phyloP scores from a whole-genome alignment of 2,329 filamentous ascomycete species.

The Aspergillus spinulosporus region DNA sequence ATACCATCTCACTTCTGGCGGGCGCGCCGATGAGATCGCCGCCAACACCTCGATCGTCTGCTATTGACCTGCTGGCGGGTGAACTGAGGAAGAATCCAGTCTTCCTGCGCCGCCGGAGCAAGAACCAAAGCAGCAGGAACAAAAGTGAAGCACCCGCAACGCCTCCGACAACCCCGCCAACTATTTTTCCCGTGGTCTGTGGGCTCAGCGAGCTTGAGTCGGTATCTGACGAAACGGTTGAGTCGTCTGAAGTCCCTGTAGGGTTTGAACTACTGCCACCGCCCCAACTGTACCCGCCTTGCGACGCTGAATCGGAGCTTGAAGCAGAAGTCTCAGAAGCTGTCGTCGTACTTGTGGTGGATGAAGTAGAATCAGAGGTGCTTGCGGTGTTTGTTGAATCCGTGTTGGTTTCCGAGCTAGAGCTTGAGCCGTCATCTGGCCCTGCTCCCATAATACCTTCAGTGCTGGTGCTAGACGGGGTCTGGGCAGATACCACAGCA shows the following conservation, averaged over 20 bases:
- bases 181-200: constrained; percentile 53
- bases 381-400: not conserved
- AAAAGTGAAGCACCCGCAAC: constrained; percentile 52
- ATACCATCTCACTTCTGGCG: constrained; percentile 33
- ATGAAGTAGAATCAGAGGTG: not conserved
- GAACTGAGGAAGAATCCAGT: constrained; percentile 30
- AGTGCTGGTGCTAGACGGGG: not conserved
- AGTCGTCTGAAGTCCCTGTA: not conserved
- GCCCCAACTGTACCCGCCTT: not conserved
- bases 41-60: not conserved
- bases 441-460: not conserved
- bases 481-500: not conserved
- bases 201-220: constrained; percentile 23
- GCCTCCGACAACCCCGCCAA: constrained; percentile 64
- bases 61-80: not conserved
- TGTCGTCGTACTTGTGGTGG: constrained; percentile 10
- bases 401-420: not conserved
- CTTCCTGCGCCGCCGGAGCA: constrained; percentile 49
- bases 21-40: not conserved
- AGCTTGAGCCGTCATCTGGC: not conserved
- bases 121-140: constrained; percentile 7
- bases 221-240: constrained; percentile 3
- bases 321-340: not conserved
- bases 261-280: not conserved
- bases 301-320: not conserved